Evolutionary conservation across 164 flowering plant species (phyloP).

Genomic region (Chimonanthus salicifolius): DNA sequence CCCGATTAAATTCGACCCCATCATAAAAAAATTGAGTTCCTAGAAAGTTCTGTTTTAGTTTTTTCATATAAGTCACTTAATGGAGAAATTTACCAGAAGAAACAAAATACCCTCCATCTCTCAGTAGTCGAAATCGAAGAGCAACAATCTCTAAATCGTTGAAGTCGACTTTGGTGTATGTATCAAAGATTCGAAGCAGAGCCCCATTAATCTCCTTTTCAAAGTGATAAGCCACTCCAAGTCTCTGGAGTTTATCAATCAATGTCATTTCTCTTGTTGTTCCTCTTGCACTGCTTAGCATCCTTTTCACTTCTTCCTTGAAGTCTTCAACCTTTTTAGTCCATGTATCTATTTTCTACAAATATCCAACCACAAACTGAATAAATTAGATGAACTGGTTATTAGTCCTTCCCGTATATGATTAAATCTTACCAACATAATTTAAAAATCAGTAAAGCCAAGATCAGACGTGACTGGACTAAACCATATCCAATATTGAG

Average conservation of each 20-base stretch:
- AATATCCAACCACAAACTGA: not conserved
- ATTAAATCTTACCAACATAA: no score
- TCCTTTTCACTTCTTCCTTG: not conserved
- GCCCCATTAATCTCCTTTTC: not conserved
- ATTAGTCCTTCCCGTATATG: no score
- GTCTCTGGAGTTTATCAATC: not conserved
- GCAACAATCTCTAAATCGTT: not conserved
- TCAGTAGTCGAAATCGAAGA: not conserved
- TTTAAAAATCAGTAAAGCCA: no score
- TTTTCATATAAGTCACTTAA: no score
- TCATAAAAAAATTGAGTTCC: no score
- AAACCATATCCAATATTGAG: no score
- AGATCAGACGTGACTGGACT: no score
- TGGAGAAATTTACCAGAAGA: not conserved
- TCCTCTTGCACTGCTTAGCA: not conserved
- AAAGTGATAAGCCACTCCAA: conserved; percentile 1
- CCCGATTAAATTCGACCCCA: no score
- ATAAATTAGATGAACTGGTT: not conserved
- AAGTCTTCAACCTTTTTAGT: not conserved
- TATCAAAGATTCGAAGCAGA: not conserved
- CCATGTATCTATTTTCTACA: not conserved
- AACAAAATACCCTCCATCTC: not conserved
- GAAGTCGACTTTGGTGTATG: not conserved
- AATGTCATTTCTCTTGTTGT: not conserved
- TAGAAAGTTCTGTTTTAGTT: no score